Evolutionary conservation across 768 basidiomycete genomes (phyloP), one percentile per base, ranked within the genome.

Genomic region (Russula abietina): DNA sequence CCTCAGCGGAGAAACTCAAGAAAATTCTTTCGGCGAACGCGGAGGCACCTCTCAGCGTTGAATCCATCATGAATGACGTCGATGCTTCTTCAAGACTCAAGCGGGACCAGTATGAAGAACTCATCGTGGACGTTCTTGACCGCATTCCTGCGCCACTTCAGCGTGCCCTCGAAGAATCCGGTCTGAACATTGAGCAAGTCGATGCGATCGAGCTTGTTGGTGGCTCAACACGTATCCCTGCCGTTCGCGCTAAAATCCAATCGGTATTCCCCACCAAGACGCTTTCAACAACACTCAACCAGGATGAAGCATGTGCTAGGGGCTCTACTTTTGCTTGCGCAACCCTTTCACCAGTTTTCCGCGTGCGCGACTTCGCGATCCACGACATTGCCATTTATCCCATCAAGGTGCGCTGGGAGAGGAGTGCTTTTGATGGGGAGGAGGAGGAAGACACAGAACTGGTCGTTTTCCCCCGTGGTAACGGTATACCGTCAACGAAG

Each of bases 301-400:
- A 95, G 78, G 97, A 98, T 69, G 97, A 98, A 78, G 95, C 97
- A 63, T 82, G 94, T 69, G 93, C 93, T 10, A 91, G 96, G 50
- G 97, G 96, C 46, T 91, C 94, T 55, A 98, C 97, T 59, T 97
- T 99, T 74, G 86, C 93, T 41, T 98, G 96, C 72, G 96, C 97
- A 32, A 93, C 93, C 80, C 88, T 97, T 67, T 97, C 94, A 36
- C 97, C 97, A 69, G 87, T 94, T 57, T 99, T 98, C 90, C 90
- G 93, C 67, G 96, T 98, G 38, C 89, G 94, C 67, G 95, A 98
- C 65, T 99, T 99, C 81, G 80, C 84, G 71, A 78, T 93, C 63
- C 83, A 86, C 73, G 97, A 99, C 74, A 85, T 91, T 76, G 82
- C 87, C 60, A 80, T 84, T 50, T 97, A 91, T 79, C 86, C 93